Percentiles rank a stretch among this genome's conserved stretches.
These are phyloP conservation scores for Pleoardoris graminearum DNA, from an alignment of 2,329 filamentous ascomycete species.

Conservation along the genomic window DNA sequence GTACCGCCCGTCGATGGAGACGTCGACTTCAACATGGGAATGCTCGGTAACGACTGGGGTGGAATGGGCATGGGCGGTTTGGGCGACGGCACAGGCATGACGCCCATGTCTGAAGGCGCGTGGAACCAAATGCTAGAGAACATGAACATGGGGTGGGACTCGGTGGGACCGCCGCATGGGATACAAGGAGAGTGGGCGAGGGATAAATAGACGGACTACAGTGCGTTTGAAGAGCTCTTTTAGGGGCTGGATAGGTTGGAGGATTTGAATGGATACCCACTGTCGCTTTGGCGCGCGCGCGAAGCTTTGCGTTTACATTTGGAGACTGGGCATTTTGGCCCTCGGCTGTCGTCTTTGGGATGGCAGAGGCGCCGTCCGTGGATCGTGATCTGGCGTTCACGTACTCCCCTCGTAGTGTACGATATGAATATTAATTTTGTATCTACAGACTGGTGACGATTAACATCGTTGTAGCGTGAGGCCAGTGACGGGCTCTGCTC, in stretches of 20 bases:
- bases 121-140: constrained; percentile 45
- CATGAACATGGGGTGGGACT: constrained; percentile 42
- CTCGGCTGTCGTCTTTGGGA: too few relatives aligned
- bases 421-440: too few relatives aligned
- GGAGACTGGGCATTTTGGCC: too few relatives aligned
- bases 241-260: neutral
- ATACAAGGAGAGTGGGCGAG: neutral
- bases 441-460: too few relatives aligned
- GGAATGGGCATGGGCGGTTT: constrained; percentile 32
- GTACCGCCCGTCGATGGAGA: neutral
- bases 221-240: too few relatives aligned
- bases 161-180: constrained; percentile 19
- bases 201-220: neutral
- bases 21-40: constrained; percentile 18
- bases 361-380: too few relatives aligned
- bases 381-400: too few relatives aligned
- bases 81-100: constrained; percentile 30
- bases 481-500: too few relatives aligned
- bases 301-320: neutral
- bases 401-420: too few relatives aligned
- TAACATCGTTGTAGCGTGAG: too few relatives aligned
- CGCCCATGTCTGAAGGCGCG: constrained; percentile 37
- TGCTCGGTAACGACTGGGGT: constrained; percentile 38
- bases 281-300: neutral
- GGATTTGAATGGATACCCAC: too few relatives aligned